phyloP scores from a whole-genome alignment of 345 rosid species.

The Aquilaria yunnanensis region DNA sequence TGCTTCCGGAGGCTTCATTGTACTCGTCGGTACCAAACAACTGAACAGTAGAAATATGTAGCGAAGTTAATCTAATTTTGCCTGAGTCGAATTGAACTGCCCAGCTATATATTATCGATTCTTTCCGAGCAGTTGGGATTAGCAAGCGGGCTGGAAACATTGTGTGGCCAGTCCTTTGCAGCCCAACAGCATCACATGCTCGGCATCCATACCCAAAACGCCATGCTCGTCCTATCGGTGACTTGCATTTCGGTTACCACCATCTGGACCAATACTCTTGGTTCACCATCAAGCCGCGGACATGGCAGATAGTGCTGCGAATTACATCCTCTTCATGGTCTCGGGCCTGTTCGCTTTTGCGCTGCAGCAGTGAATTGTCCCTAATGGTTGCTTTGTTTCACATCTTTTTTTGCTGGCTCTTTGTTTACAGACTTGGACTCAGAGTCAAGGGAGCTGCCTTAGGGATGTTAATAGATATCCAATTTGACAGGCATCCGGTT shows the following conservation, averaged over 20 bases:
- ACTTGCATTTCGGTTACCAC: constrained; percentile 9
- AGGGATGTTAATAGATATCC: too few relatives aligned
- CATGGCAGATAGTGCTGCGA: too few relatives aligned
- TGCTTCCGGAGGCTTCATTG: background rate
- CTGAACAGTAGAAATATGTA: background rate
- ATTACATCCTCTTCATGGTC: too few relatives aligned
- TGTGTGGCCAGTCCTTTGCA: constrained; percentile 65
- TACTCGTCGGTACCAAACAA: background rate
- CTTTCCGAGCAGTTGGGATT: constrained; percentile 33
- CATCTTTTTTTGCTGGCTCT: too few relatives aligned
- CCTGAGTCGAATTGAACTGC: background rate
- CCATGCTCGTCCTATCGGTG: constrained; percentile 33
- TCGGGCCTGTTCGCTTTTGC: too few relatives aligned
- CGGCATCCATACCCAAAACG: constrained; percentile 31
- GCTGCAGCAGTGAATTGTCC: too few relatives aligned
- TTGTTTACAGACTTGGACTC: too few relatives aligned
- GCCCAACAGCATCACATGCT: constrained; percentile 43
- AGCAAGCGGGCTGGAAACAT: constrained; percentile 54
- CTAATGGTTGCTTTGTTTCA: too few relatives aligned
- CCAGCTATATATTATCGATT: background rate
- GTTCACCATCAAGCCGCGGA: too few relatives aligned
- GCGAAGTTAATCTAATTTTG: background rate
- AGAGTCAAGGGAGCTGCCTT: too few relatives aligned
- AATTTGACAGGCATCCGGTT: too few relatives aligned
- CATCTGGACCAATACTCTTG: constrained; percentile 26